Evolutionary conservation across 2,329 filamentous ascomycete genomes (phyloP), one percentile per base, ranked within the genome.

Genomic region (Fusarium brachygibbosum): DNA sequence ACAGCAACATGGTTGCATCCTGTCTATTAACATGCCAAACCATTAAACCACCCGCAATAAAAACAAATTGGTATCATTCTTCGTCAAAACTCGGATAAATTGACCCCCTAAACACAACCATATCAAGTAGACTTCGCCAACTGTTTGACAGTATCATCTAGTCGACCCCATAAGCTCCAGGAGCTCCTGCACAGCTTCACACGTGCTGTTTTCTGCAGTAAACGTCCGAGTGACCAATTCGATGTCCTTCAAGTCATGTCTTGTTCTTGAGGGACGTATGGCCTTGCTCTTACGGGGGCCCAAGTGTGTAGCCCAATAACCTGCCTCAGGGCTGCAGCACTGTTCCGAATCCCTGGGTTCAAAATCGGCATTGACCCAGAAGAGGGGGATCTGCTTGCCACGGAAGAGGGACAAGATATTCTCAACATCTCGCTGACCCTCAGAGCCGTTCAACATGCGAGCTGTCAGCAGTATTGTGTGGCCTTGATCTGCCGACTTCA

Each of bases 281-380:
- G 28, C 9, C 17, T 12, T 29, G 8, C 12, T 19, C 28, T 5
- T 19, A 14, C 11, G 9, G 8, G 10, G 6, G 2, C 17, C 16
- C 11, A 19, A 8, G 4, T n/a, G n/a, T 45, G 42, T 6, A 9
- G 11, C 10, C 17, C 11, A 17, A 19, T n/a, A 17, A 19, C 13
- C n/a, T 31, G n/a, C 7, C 5, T 3, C 5, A 9, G 12, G n/a
- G 7, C 25, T 45, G 8, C 28, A 10, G 28, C 21, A 16, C 8
- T 31, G 9, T 45, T 11, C 17, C 5, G 42, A 45, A 16, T 31
- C 25, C 13, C 42, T 19, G 13, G 42, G 23, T 48, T 65, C 46
- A 29, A 41, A 38, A 14, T 34, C 12, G 29, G 55, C 23, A 14
- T 68, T 68, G 34, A 69, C 37, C 66, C 54, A 68, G 25, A 44